phyloP scores from a whole-genome alignment of 768 basidiomycete genomes.

The Xerocomus brunneocitrinus region DNA sequence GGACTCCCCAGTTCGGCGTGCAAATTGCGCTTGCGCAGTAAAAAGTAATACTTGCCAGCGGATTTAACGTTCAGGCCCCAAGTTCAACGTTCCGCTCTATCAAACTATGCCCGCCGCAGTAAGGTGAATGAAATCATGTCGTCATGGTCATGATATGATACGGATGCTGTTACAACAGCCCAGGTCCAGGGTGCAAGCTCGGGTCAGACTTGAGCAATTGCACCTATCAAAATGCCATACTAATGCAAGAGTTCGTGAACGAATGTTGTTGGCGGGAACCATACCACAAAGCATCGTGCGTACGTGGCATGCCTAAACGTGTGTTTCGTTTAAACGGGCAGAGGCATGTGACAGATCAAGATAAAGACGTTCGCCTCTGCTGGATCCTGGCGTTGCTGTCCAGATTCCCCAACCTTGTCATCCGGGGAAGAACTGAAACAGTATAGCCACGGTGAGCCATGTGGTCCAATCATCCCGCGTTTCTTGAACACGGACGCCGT shows the following conservation, averaged over 20 bases:
- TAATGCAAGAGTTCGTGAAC: background rate
- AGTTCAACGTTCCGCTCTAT: background rate
- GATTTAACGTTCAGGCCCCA: background rate
- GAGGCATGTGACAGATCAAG: background rate
- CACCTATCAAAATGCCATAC: background rate
- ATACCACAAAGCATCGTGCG: background rate
- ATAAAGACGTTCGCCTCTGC: background rate
- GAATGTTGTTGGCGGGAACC: no score
- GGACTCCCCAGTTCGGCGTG: background rate
- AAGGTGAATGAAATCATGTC: background rate
- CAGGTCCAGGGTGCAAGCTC: background rate
- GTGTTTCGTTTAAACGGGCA: background rate
- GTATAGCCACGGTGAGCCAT: background rate
- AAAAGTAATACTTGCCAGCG: no score
- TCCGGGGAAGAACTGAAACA: background rate
- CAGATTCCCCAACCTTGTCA: background rate
- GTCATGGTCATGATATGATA: background rate
- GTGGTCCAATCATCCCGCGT: background rate
- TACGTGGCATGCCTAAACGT: background rate
- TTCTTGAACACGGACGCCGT: background rate
- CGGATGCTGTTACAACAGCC: background rate
- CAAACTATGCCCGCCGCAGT: background rate
- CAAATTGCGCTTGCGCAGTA: background rate
- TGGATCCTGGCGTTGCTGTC: background rate
- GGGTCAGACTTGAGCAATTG: background rate